Evolutionary conservation across 2,329 filamentous ascomycete genomes (phyloP).

Genomic region (Fonsecaea erecta): DNA sequence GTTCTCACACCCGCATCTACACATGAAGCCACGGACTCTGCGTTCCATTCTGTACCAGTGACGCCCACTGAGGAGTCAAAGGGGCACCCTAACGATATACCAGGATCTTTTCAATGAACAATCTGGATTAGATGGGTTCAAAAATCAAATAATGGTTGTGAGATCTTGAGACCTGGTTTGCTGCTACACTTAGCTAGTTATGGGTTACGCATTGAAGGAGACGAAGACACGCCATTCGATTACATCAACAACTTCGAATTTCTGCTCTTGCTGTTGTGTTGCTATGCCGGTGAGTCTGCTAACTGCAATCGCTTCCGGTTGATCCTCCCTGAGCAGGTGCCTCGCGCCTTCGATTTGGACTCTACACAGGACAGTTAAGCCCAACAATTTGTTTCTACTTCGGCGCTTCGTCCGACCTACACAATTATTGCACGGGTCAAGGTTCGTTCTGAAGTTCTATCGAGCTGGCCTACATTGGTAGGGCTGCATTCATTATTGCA

Average conservation of each 20-base stretch:
- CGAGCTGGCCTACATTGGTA: constrained; percentile 15
- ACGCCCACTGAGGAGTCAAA: constrained; percentile 33
- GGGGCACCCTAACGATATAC: constrained; percentile 26
- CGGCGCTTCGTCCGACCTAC: neutral
- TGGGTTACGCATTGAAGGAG: neutral
- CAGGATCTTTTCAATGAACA: constrained; percentile 25
- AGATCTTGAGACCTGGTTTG: neutral
- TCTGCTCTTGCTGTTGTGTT: neutral
- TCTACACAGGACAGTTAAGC: neutral
- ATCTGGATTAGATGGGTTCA: neutral
- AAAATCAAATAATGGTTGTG: constrained; percentile 5
- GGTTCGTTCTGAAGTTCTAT: constrained; percentile 5
- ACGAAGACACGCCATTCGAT: neutral
- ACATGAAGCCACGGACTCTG: constrained; percentile 25
- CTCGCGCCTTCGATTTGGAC: neutral
- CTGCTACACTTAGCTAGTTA: neutral
- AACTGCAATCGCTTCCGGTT: neutral
- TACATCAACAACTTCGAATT: neutral
- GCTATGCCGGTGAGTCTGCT: neutral
- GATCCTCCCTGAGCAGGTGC: neutral
- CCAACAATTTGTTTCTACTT: neutral
- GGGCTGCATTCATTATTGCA: constrained; percentile 15
- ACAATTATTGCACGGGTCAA: neutral
- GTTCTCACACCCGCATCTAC: constrained; percentile 17
- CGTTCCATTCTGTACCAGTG: constrained; percentile 34